Conservation (phyloP, 106 monocot genomes). For the Platanthera zijinensis region DNA sequence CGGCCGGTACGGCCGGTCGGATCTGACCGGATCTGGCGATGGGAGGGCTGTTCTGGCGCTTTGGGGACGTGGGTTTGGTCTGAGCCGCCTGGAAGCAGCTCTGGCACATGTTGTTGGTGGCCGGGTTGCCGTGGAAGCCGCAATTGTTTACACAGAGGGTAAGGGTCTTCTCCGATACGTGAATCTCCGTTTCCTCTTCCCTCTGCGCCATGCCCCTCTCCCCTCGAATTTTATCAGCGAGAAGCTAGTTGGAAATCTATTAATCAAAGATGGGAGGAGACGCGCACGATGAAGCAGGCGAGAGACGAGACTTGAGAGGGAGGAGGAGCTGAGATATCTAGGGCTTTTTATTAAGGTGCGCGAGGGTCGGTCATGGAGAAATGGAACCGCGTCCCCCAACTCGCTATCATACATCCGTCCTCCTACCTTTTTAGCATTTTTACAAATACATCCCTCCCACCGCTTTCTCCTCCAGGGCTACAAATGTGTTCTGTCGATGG, state of each 20-base stretch:
- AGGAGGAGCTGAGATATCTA: background rate
- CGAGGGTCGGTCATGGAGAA: slow-evolving; percentile 4
- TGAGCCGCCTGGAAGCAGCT: slow-evolving; percentile 31
- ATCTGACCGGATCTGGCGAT: slow-evolving; percentile 12
- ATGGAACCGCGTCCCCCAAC: background rate
- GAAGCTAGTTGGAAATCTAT: no score
- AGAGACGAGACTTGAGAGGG: background rate
- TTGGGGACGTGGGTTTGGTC: slow-evolving; percentile 9
- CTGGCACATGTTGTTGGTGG: slow-evolving; percentile 46
- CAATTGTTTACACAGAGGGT: slow-evolving; percentile 79
- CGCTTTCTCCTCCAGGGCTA: background rate
- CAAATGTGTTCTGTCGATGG: background rate
- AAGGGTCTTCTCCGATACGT: slow-evolving; percentile 30
- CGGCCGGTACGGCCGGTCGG: slow-evolving; percentile 8
- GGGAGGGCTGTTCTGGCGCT: slow-evolving; percentile 6
- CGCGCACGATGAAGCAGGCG: background rate
- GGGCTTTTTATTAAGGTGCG: background rate
- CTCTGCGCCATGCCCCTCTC: slow-evolving; percentile 45
- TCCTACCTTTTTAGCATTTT: background rate
- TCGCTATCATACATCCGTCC: background rate
- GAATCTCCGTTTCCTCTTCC: slow-evolving; percentile 43
- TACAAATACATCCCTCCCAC: background rate
- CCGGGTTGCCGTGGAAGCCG: slow-evolving; percentile 44
- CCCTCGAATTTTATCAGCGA: background rate
- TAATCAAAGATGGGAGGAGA: no score